These are phyloP conservation scores for Reticulascus tulasneorum DNA, from an alignment of 2,329 filamentous ascomycete genomes.

Conservation along the genomic window DNA sequence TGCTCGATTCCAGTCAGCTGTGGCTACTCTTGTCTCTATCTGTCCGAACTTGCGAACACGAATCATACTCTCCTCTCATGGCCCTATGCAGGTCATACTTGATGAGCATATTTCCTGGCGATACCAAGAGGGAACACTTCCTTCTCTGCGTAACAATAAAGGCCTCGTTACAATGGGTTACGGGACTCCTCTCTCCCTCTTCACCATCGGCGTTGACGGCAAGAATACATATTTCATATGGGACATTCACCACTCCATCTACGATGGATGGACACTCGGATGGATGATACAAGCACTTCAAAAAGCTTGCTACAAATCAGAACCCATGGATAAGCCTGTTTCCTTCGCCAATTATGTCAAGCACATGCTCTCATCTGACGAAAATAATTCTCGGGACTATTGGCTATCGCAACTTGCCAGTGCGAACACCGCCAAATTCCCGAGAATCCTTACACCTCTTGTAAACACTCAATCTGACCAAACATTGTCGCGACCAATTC, in stretches of 20 bases:
- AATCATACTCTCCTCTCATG: conserved; percentile 16
- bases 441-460: no score
- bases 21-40: conserved; percentile 14
- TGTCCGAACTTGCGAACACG: conserved; percentile 20
- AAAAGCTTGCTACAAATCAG: conserved; percentile 3
- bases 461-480: no score
- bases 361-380: neutral
- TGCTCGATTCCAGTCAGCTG: conserved; percentile 14
- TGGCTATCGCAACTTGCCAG: neutral
- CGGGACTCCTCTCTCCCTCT: conserved; percentile 1
- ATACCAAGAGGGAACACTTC: no score
- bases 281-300: conserved; percentile 13
- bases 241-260: conserved; percentile 26
- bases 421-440: neutral
- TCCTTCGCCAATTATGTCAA: conserved; percentile 2
- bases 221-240: conserved; percentile 23
- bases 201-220: neutral
- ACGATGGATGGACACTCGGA: conserved; percentile 24
- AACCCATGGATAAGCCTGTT: neutral
- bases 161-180: neutral
- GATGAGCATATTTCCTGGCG: conserved; percentile 3
- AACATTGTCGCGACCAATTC: neutral
- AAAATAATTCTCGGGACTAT: neutral
- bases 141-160: neutral
- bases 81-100: conserved; percentile 17